Evolutionary conservation across 2,329 filamentous ascomycete species (phyloP), one percentile per base, ranked within the genome.

Genomic region (Arthrobotrys musiformis): DNA sequence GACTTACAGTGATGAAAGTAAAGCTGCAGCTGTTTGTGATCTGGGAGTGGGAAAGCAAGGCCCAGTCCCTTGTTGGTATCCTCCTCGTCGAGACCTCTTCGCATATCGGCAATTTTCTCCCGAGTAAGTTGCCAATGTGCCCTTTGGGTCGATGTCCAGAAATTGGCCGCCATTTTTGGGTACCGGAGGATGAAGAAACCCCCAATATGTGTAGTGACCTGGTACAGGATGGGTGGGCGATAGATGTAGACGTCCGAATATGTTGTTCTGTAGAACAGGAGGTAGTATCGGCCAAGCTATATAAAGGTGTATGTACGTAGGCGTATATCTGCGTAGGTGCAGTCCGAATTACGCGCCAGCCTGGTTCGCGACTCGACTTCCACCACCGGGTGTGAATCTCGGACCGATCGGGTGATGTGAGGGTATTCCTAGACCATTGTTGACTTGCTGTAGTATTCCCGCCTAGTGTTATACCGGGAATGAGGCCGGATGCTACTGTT

Each of bases 141-240:
- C 80, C 91, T 89, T 85, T 99, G 95, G 26, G 93, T 95, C 68
- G 95, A 98, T 79, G 93, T 91, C 94, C 94, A 99, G 85, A 94
- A 99, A 84, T 94, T 97, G 82, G 94, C 92, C 35, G 94, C 93
- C 94, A 97, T 97, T 56, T n/a, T 48, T 58, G 67, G 24, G 58
- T 26, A 13, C 19, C 28, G 17, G 13, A 22, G 8, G 56, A n/a
- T 58, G 15, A 17, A 61, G 37, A 48, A 28, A 37, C 22, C 19
- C 35, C 19, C 19, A 17, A 44, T n/a, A n/a, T n/a, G 22, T n/a
- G 22, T 40, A 33, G 44, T 17, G 24, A n/a, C 15, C 2, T 33
- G 37, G 24, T 19, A 46, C 24, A 26, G 22, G 40, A 46, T 9
- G 19, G 17, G 22, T 1, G 22, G 2, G 17, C 42, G 17, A 28